Percentiles rank a stretch among this genome's conserved stretches.
These are phyloP conservation scores for Porphyrellus cyaneotinctus DNA, from an alignment of 768 basidiomycete species.

Conservation along the genomic window DNA sequence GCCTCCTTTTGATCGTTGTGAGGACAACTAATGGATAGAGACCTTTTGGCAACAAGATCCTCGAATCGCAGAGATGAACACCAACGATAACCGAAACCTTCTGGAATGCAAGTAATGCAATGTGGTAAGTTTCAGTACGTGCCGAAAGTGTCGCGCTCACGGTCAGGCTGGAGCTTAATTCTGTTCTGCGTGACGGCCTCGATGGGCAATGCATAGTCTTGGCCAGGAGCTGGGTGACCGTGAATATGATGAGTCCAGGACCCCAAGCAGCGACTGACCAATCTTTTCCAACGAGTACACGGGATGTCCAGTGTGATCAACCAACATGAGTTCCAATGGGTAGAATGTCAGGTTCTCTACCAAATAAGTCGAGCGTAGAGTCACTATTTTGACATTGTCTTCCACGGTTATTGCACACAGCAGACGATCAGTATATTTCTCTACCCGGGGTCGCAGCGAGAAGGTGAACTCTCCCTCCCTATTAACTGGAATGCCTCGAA, in stretches of 20 bases:
- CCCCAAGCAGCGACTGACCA: constrained; percentile 36
- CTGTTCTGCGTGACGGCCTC: constrained; percentile 80
- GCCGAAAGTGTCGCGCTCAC: constrained; percentile 44
- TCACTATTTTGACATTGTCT: constrained; percentile 92
- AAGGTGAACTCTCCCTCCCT: constrained; percentile 90
- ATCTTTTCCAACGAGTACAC: constrained; percentile 81
- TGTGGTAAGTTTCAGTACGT: constrained; percentile 1
- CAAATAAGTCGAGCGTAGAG: constrained; percentile 87
- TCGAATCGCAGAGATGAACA: constrained; percentile 85
- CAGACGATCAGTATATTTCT: constrained; percentile 74
- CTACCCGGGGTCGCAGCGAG: constrained; percentile 71
- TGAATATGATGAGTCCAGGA: constrained; percentile 43
- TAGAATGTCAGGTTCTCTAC: constrained; percentile 89
- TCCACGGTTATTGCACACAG: constrained; percentile 87
- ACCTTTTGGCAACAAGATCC: constrained; percentile 67
- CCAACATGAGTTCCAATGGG: constrained; percentile 85
- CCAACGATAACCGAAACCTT: constrained; percentile 97
- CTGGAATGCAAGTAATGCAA: constrained; percentile 36
- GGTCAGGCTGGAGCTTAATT: constrained; percentile 86
- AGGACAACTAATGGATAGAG: constrained; percentile 79
- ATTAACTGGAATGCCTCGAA: constrained; percentile 87
- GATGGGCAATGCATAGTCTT: constrained; percentile 85
- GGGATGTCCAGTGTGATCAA: constrained; percentile 82
- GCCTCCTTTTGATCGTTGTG: constrained; percentile 78
- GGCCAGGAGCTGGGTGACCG: constrained; percentile 73